These are phyloP conservation scores for Suillus fuscotomentosus DNA, from an alignment of 768 basidiomycete genomes.

Conservation along the genomic window DNA sequence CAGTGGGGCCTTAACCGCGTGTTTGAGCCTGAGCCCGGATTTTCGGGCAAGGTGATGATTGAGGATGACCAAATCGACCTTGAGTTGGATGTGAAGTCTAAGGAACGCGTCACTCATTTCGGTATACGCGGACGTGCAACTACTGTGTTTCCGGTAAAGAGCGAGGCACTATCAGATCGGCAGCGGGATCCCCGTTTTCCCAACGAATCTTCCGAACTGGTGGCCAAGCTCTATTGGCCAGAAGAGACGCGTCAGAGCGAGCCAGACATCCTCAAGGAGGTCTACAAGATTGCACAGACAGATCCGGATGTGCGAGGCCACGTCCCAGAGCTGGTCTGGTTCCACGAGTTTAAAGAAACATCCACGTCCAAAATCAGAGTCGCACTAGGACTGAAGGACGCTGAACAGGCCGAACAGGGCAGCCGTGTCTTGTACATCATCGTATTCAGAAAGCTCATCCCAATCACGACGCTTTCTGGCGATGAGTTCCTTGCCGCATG, in stretches of 20 bases:
- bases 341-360: not conserved
- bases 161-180: not conserved
- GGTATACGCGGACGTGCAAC: constrained; percentile 10
- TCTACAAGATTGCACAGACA: not conserved
- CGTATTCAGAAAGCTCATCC: constrained; percentile 1
- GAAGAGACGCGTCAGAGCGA: not conserved
- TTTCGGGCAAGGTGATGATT: not conserved
- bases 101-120: constrained; percentile 3
- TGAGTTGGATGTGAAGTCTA: not conserved
- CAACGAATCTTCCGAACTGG: not conserved
- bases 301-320: no score
- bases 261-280: not conserved
- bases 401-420: not conserved
- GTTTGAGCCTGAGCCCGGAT: not conserved
- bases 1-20: constrained; percentile 13
- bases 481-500: constrained; percentile 1
- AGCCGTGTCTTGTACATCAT: constrained; percentile 9
- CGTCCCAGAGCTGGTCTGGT: not conserved
- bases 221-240: not conserved
- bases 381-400: not conserved
- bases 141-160: constrained; percentile 1
- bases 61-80: not conserved
- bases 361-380: not conserved
- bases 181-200: not conserved
- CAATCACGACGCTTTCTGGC: not conserved